Evolutionary conservation across 2,329 filamentous ascomycete species (phyloP), one percentile per base, ranked within the genome.

Genomic region (Leptographium flavum): DNA sequence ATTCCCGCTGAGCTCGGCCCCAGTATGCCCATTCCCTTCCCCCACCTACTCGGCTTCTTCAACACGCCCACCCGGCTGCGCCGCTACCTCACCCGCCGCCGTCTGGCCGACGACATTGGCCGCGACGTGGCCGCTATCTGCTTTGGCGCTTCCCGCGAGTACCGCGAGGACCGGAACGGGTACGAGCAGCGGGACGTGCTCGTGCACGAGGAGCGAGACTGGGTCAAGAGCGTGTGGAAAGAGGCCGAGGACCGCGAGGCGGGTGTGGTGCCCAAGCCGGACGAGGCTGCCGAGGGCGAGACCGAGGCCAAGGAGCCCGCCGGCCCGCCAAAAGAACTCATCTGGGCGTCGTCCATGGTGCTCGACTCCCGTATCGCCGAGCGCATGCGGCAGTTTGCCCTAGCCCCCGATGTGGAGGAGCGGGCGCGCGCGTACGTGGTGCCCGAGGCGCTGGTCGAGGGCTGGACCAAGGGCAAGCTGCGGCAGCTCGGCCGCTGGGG

Each of bases 11-110:
- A 81, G 48, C 77, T 98, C 56, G 75, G 80, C 32, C 87, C 87
- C 37, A 79, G 82, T 6, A 69, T 74, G 22, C 71, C 83, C 14
- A 73, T 98, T 48, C 69, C 76, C 36, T 84, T 94, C 61, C 90
- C 90, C 1, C 90, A 96, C 60, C 74, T 95, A 47, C 81, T 98
- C 27, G 92, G 92, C 49, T 94, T 98, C 69, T 68, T 84, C 50
- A 90, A 92, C 65, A 95, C 90, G 3, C 84, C 87, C 1, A 83
- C 80, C 52, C 81, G 92, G 49, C 71, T 96, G 49, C 83, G 83
- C 57, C 83, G 92, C 52, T 98, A 88, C 71, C 70, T 98, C 49
- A 94, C 82, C 60, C 81, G 82, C 49, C 82, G 92, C 45, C 66
- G 76, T 50, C 71, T 94, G n/a, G 90, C 90, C 51, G 90, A 98